phyloP scores from a whole-genome alignment of 2,329 filamentous ascomycete species.

The Ophiosphaerella narmari region DNA sequence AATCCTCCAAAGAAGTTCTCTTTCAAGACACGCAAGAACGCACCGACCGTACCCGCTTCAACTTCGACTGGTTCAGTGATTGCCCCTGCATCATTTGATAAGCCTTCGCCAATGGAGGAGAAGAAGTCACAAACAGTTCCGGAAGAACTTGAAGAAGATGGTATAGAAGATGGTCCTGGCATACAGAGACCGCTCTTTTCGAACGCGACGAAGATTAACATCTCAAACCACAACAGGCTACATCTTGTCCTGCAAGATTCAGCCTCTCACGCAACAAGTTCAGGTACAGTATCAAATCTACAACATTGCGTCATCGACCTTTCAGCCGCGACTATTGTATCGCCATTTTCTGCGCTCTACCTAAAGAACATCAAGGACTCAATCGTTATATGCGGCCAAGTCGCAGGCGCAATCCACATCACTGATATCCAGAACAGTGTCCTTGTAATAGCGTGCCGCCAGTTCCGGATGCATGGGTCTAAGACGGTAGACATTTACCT shows the following conservation, averaged over 20 bases:
- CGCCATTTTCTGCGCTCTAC: constrained; percentile 68
- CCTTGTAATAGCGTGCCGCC: constrained; percentile 74
- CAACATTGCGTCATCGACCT: constrained; percentile 78
- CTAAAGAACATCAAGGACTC: constrained; percentile 72
- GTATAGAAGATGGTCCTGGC: constrained; percentile 12
- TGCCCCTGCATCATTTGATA: constrained; percentile 46
- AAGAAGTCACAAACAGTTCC: constrained; percentile 36
- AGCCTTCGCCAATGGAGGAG: constrained; percentile 33
- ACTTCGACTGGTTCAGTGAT: constrained; percentile 48
- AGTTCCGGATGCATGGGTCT: constrained; percentile 92
- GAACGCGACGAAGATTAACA: constrained; percentile 63
- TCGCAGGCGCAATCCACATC: constrained; percentile 81
- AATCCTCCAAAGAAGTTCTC: constrained; percentile 77
- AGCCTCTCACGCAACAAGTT: constrained; percentile 71
- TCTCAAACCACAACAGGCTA: constrained; percentile 68
- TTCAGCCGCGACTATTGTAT: constrained; percentile 62
- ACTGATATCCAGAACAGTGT: constrained; percentile 74
- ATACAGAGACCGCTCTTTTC: constrained; percentile 59
- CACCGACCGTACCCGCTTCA: constrained; percentile 40
- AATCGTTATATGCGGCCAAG: constrained; percentile 76
- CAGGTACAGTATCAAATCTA: constrained; percentile 73
- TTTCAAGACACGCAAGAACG: constrained; percentile 68
- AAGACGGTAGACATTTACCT: constrained; percentile 82
- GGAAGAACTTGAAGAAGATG: constrained; percentile 6
- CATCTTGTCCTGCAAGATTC: constrained; percentile 79